Evolutionary conservation across 495 filamentous ascomycete genomes (phyloP).

Genomic region (Lophiotrema nucula): DNA sequence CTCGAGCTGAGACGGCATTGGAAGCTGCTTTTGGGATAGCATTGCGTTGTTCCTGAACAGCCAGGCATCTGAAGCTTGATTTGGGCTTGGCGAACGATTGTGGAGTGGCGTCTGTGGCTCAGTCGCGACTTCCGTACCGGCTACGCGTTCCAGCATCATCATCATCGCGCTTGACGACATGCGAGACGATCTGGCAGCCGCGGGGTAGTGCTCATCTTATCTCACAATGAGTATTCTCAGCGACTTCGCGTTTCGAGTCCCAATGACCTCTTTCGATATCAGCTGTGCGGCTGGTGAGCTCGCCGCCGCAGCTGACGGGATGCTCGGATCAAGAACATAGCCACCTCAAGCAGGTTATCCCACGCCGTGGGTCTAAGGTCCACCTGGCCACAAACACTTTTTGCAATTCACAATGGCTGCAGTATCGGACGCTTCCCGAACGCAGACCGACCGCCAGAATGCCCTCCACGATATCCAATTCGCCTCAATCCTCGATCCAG

Average conservation of each 20-base stretch:
- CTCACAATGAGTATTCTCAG: neutral
- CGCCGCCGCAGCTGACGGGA: slow-evolving; percentile 8
- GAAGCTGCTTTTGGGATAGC: too few relatives aligned
- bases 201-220: too few relatives aligned
- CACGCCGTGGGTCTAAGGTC: neutral
- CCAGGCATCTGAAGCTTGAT: too few relatives aligned
- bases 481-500: slow-evolving; percentile 22
- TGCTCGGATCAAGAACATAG: slow-evolving; percentile 15
- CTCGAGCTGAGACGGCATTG: too few relatives aligned
- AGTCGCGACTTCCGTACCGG: too few relatives aligned
- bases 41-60: too few relatives aligned
- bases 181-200: neutral
- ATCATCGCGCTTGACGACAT: neutral
- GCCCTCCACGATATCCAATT: slow-evolving; percentile 33
- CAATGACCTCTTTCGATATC: neutral
- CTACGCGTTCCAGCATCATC: too few relatives aligned
- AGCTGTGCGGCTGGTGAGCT: neutral
- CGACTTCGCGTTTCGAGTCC: neutral
- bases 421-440: neutral
- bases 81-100: too few relatives aligned
- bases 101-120: too few relatives aligned
- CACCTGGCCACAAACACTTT: neutral
- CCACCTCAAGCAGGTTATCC: slow-evolving; percentile 5
- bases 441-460: slow-evolving; percentile 4
- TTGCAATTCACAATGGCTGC: neutral